phyloP scores from a whole-genome alignment of 208 protist genomes.

The Trypanosoma platydactyli region DNA sequence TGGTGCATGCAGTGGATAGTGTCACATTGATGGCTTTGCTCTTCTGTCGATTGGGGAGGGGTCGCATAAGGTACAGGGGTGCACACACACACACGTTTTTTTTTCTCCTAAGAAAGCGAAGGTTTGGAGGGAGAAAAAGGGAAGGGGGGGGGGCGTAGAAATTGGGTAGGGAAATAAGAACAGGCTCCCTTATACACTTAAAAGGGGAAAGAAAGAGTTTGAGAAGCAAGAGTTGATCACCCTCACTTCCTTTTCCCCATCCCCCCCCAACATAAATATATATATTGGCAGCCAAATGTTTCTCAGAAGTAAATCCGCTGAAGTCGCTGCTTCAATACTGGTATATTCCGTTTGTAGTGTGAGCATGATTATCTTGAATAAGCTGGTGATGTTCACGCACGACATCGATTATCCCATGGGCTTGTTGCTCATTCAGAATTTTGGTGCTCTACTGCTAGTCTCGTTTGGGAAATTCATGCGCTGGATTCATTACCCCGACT shows the following conservation, averaged over 20 bases:
- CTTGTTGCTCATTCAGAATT: constrained; percentile 77
- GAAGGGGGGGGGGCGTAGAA: too few relatives aligned
- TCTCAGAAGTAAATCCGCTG: constrained; percentile 1
- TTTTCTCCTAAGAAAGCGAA: too few relatives aligned
- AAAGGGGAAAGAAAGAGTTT: constrained; percentile 1
- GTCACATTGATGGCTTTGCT: too few relatives aligned
- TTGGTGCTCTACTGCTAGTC: constrained; percentile 62
- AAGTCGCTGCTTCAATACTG: constrained; percentile 46
- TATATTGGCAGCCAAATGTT: background rate
- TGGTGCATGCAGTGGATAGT: too few relatives aligned
- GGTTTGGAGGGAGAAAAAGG: too few relatives aligned
- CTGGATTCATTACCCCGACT: constrained; percentile 59
- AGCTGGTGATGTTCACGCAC: constrained; percentile 73
- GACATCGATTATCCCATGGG: constrained; percentile 64
- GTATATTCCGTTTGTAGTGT: constrained; percentile 76
- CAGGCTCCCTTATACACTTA: too few relatives aligned
- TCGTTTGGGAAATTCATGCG: constrained; percentile 36
- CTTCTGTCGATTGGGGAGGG: too few relatives aligned
- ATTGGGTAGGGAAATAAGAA: too few relatives aligned
- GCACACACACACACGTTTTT: too few relatives aligned
- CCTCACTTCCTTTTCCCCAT: too few relatives aligned
- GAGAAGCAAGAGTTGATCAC: too few relatives aligned
- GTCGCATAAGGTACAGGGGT: too few relatives aligned
- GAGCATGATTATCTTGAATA: constrained; percentile 89
- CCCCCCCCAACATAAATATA: constrained; percentile 21